Evolutionary conservation across 1,139 yeast genomes (phyloP).

Genomic region (Diutina mesorugosa): DNA sequence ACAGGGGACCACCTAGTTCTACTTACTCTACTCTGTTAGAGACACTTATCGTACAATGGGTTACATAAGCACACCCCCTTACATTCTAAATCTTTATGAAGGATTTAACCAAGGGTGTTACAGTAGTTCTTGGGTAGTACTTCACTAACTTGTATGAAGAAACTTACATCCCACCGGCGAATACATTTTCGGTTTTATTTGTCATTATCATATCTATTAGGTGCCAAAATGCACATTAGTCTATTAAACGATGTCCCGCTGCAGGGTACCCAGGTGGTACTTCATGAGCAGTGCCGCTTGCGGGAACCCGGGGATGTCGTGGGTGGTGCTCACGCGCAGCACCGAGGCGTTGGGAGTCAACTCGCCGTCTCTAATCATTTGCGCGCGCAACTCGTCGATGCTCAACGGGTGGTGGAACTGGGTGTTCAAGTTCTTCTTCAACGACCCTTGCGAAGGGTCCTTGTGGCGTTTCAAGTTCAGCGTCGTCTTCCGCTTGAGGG

Average conservation of each 20-base stretch:
- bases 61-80: too few relatives aligned
- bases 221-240: neutral
- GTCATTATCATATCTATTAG: neutral
- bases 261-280: slow-evolving; percentile 13
- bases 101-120: too few relatives aligned
- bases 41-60: too few relatives aligned
- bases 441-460: neutral
- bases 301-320: slow-evolving; percentile 37
- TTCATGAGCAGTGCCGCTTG: slow-evolving; percentile 37
- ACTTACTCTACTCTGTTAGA: too few relatives aligned
- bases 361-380: slow-evolving; percentile 30
- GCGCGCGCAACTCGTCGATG: slow-evolving; percentile 23
- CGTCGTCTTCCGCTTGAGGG: neutral
- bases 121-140: too few relatives aligned
- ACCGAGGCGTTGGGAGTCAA: slow-evolving; percentile 14
- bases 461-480: neutral
- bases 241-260: neutral
- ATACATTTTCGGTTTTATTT: neutral
- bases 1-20: too few relatives aligned
- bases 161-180: neutral
- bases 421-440: slow-evolving; percentile 1
- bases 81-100: too few relatives aligned
- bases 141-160: too few relatives aligned
- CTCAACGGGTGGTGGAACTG: slow-evolving; percentile 12
- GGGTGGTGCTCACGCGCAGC: slow-evolving; percentile 31